Base-by-base conservation (phyloP, 75 land plant species). In the Pinus albicaulis region DNA sequence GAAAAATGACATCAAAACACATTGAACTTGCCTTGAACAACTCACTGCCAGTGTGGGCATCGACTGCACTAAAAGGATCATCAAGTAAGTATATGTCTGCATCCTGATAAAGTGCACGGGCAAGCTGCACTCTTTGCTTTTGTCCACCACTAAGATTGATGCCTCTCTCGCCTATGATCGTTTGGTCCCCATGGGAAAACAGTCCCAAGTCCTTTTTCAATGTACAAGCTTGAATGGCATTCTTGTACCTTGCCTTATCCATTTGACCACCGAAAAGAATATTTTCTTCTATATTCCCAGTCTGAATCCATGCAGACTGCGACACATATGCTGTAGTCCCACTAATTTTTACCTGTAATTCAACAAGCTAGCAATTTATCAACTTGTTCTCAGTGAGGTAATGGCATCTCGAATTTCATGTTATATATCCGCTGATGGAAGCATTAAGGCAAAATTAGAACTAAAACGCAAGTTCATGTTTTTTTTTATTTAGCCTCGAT, bases 31-130 rank as follows among this genome's bases (percentile, higher is more conserved):
- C 90, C 83, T 83, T 83, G 41, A 86, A 86, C 13, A 88, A 64
- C 56, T 80, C 79, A 4, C 55, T 56, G 11, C 83, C 88, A 20
- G 90, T 88, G 53, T 88, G 85, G 13, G 84, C 90, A 78, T 88
- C 90, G 36, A 88, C 81, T 56, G 86, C 90, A 79, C 90, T 88
- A 73, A 88, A 88, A 68, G 88, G 84, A 22, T 88, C 90, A 82
- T 88, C 90, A 72, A 88, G 77, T 6, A 88, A 77, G 75, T 82
- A 88, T 24, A 88, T 81, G 60, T 88, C 90, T 19, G 89, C 85
- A 75, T 86, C 86, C 36, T 88, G 82, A 71, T 88, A 88, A 17
- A 88, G 28, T 22, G 90, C 89, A 25, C 89, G 82, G 38, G 98
- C 98, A 76, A 94, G 86, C 63, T 94, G 98, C 24, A 94, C 74